Evolutionary conservation across 352 stramenopile species (phyloP).

Genomic region (Stramenopiles sp.): DNA sequence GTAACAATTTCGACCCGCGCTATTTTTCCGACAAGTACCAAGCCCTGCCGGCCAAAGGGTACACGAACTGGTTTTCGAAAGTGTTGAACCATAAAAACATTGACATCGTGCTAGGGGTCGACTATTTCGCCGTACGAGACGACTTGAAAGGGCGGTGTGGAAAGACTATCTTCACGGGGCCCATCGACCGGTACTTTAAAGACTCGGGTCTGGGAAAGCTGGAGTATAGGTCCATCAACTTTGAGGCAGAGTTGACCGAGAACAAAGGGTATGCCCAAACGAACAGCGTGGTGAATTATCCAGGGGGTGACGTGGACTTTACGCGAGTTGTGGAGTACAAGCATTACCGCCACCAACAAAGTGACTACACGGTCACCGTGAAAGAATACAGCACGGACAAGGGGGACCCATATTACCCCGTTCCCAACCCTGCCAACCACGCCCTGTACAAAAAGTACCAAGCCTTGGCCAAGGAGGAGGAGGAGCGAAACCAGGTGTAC

Average conservation of each 20-base stretch:
- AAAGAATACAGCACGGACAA: conserved; percentile 20
- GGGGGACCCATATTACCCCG: conserved; percentile 27
- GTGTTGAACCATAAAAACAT: conserved; percentile 34
- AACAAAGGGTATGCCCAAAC: conserved; percentile 30
- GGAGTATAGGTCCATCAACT: conserved; percentile 24
- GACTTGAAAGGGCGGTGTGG: not conserved
- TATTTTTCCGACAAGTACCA: conserved; percentile 38
- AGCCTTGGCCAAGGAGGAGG: conserved; percentile 28
- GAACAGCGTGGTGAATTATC: conserved; percentile 30
- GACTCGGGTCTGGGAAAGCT: conserved; percentile 30
- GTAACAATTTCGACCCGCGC: conserved; percentile 30
- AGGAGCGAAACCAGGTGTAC: conserved; percentile 25
- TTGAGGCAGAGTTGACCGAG: conserved; percentile 16
- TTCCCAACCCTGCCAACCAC: too few relatives aligned
- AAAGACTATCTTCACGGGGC: conserved; percentile 31
- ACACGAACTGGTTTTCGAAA: conserved; percentile 37
- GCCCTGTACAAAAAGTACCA: conserved; percentile 37
- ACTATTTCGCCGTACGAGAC: conserved; percentile 21
- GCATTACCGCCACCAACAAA: conserved; percentile 32
- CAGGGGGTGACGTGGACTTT: conserved; percentile 27
- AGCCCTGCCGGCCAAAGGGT: conserved; percentile 35
- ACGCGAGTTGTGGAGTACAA: conserved; percentile 42
- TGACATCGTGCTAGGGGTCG: conserved; percentile 28
- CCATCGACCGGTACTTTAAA: conserved; percentile 37
- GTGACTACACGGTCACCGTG: conserved; percentile 37